Base-by-base conservation (phyloP, 139 green algal species). In the Chlamydomonas asymmetrica region DNA sequence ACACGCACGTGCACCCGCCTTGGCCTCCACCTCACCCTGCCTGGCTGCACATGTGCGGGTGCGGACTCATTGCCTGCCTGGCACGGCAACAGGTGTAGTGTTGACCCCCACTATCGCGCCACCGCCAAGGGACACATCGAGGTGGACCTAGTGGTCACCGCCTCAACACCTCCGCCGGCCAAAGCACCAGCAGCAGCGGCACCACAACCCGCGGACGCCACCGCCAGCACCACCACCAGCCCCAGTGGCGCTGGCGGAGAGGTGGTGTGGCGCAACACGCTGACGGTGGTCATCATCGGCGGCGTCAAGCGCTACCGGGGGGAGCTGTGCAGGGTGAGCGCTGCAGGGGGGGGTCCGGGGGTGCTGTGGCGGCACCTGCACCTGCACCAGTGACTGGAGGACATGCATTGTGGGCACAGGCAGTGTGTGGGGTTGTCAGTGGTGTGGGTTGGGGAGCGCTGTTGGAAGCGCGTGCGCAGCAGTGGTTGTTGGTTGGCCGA, bases 231-330 rank as follows among this genome's bases (percentile, higher is more conserved):
- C 65, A 43, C 25, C n/a, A n/a, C n/a, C n/a, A n/a, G n/a, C n/a
- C n/a, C n/a, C n/a, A n/a, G n/a, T n/a, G n/a, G n/a, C n/a, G n/a
- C n/a, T n/a, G 23, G 45, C 25, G 73, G 73, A 27, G 52, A 31
- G 18, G 49, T 71, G 29, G 79, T 86, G 41, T 88, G 83, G 83
- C 56, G 41, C 20, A 74, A 54, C 71, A 56, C 49, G 18, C 64
- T 82, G 45, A 88, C 79, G 5, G 63, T 76, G 39, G 75, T 88
- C 31, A 73, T 88, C 10, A 65, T 88, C 41, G 78, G 80, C 48
- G 74, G 66, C 6, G 72, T n/a, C n/a, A n/a, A n/a, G n/a, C n/a
- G n/a, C n/a, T n/a, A n/a, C n/a, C n/a, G n/a, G n/a, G n/a, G n/a
- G n/a, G n/a, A n/a, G n/a, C n/a, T n/a, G n/a, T n/a, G n/a, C n/a